Evolutionary conservation across 441 rosid species (phyloP).

Genomic region (Gossypium aridum): DNA sequence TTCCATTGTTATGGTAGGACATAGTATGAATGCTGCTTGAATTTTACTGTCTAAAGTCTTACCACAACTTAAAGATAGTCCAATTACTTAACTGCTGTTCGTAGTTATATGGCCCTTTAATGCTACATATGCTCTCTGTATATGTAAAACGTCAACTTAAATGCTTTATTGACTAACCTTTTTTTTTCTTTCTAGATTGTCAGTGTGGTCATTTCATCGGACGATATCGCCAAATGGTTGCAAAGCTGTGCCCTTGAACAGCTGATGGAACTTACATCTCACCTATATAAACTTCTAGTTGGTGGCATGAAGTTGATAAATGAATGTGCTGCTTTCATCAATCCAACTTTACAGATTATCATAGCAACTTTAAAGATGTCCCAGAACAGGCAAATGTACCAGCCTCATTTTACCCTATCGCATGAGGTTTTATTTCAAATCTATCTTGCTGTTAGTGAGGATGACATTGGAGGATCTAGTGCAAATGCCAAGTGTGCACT

Average conservation of each 20-base stretch:
- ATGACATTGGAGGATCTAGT: constrained; percentile 23
- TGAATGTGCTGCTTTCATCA: constrained; percentile 32
- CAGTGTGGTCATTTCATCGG: constrained; percentile 37
- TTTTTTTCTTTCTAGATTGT: constrained; percentile 44
- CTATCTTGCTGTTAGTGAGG: constrained; percentile 38
- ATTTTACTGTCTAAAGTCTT: background rate
- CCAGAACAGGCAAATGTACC: constrained; percentile 57
- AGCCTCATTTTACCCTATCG: constrained; percentile 72
- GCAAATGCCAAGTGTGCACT: constrained; percentile 53
- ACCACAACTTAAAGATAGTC: background rate
- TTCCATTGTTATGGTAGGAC: background rate
- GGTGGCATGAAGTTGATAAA: constrained; percentile 39
- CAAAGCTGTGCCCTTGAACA: constrained; percentile 69
- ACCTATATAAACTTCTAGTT: constrained; percentile 48
- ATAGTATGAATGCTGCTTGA: background rate
- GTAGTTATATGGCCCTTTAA: background rate
- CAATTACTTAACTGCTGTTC: background rate
- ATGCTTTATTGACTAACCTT: background rate
- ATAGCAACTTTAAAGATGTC: constrained; percentile 61
- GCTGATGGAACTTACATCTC: constrained; percentile 61
- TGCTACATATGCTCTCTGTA: background rate
- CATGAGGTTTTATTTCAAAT: constrained; percentile 55
- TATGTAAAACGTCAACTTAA: background rate
- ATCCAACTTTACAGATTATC: constrained; percentile 45
- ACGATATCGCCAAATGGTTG: constrained; percentile 65